Evolutionary conservation across 2,329 filamentous ascomycete species (phyloP), one percentile per base, ranked within the genome.

Genomic region (Akanthomyces uredinophilus): DNA sequence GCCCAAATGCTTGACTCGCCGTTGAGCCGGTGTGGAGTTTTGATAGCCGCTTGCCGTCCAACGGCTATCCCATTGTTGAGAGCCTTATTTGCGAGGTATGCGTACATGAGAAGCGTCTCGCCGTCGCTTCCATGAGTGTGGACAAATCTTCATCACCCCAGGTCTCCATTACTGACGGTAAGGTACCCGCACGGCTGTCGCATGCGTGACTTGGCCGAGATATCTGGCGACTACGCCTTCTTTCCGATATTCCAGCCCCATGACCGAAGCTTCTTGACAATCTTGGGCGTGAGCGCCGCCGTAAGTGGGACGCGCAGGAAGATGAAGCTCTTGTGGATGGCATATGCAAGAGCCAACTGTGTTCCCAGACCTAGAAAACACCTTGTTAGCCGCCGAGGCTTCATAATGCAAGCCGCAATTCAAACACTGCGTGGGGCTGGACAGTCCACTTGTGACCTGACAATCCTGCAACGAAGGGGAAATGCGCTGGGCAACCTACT

Each of bases 171-270:
- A 8, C 22, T 59, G n/a, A n/a, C 20, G 16, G 10, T 11, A n/a
- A n/a, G 10, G 22, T 44, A 51, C 47, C 46, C 37, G 39, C 39
- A 44, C 2, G 7, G 18, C 7, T 32, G 56, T 22, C 10, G 18
- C 22, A 35, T 44, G 57, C 24, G 51, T 18, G 20, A 47, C n/a
- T 29, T 37, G n/a, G 29, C 10, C 22, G n/a, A 20, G 24, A 46
- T 27, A 29, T 8, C 18, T 16, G 41, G 37, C 39, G 47, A 32
- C 32, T 67, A 66, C 55, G 67, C 68, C 68, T 86, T 82, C 80
- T 92, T 96, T 56, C 94, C 94, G 71, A 99, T 95, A 72, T 98
- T 87, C 88, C 91, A 98, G 5, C 95, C 95, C 92, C 94, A 96
- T 14, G 86, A 83, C 66, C 94, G 82, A 32, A 99, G 79, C 14